A percentile compares a stretch with the other conserved stretches of the same genome.
Evolutionary conservation across 805 yeast species (phyloP).

Genomic region (Starmerella floricola): DNA sequence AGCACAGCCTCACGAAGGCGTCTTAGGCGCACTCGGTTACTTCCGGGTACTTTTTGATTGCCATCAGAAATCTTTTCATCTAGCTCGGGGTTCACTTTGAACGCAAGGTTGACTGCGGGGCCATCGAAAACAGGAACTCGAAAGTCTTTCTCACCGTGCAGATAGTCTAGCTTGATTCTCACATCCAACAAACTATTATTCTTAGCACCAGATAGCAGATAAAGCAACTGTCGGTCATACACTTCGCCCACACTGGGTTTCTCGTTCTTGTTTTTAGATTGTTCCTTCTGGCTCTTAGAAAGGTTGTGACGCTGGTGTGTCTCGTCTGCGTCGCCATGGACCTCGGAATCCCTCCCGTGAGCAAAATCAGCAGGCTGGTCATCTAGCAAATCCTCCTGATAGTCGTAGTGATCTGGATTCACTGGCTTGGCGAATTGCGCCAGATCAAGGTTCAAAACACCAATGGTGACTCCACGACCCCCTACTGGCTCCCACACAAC

Average conservation of each 20-base stretch:
- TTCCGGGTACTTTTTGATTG: background rate
- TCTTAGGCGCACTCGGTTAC: constrained; percentile 9
- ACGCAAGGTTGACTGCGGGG: constrained; percentile 35
- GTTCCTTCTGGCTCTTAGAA: background rate
- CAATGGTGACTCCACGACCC: constrained; percentile 42
- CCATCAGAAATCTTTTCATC: constrained; percentile 31
- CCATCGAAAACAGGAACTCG: constrained; percentile 32
- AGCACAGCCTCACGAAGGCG: constrained; percentile 10
- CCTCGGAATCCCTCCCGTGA: background rate
- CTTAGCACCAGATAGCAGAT: constrained; percentile 63
- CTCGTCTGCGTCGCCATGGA: background rate
- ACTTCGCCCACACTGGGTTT: background rate
- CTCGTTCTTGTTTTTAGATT: background rate
- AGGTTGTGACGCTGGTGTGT: too few species aligned
- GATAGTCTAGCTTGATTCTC: constrained; percentile 39
- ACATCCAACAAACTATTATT: constrained; percentile 48
- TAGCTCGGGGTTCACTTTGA: constrained; percentile 17
- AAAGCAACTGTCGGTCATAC: constrained; percentile 38
- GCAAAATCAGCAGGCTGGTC: background rate
- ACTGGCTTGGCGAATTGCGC: constrained; percentile 45
- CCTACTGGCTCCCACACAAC: constrained; percentile 35
- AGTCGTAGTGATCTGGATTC: background rate
- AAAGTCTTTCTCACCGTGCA: constrained; percentile 36
- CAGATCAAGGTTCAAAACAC: constrained; percentile 53
- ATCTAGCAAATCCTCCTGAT: background rate